Evolutionary conservation across 2,329 filamentous ascomycete genomes (phyloP), one percentile per base, ranked within the genome.

Genomic region (Sordariomycetes sp.): DNA sequence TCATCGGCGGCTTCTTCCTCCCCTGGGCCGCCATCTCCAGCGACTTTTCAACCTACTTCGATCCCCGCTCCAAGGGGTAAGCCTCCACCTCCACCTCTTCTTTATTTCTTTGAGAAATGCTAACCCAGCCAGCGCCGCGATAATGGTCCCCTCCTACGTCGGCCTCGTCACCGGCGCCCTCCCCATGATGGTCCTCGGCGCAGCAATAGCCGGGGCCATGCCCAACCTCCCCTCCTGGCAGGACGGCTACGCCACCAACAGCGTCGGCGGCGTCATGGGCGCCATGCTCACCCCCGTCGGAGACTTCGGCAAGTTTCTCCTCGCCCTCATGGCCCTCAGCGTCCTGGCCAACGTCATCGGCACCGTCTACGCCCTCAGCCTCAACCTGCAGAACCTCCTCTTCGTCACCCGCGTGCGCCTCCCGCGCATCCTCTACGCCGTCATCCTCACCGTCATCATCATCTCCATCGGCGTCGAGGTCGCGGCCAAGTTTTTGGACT

Each of bases 1-100:
- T 76, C 8, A 68, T 77, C 5, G 73, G 74, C 16, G 72, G 74
- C 4, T 75, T 71, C 60, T 69, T 75, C 61, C 65, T 77, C 0
- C 72, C 74, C 0, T 77, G 72, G 70, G 69, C 68, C 3, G 68
- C 67, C 2, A 65, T 74, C 34, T 69, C 70, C 6, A 70, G 68
- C 55, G 74, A 76, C 60, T 75, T 75, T 57, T 69, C 70, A 2
- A 71, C 70, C 1, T 76, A 76, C 59, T 69, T 74, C 35, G 35
- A 60, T 24, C 35, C 32, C 1, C 34, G 40, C 8, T 59, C 54
- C 22, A 54, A 50, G 35, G 55, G 52, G 60, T 58, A 35, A 5
- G 37, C 11, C 18, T 20, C 24, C 16, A 14, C 4, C 18, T 34
- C 22, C 18, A 40, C 22, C 46, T 8, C n/a, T 22, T 48, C 3